Percentiles rank a stretch among this genome's conserved stretches.
Evolutionary conservation across 2,329 filamentous ascomycete species (phyloP).

Genomic region (Aureobasidium sp.): DNA sequence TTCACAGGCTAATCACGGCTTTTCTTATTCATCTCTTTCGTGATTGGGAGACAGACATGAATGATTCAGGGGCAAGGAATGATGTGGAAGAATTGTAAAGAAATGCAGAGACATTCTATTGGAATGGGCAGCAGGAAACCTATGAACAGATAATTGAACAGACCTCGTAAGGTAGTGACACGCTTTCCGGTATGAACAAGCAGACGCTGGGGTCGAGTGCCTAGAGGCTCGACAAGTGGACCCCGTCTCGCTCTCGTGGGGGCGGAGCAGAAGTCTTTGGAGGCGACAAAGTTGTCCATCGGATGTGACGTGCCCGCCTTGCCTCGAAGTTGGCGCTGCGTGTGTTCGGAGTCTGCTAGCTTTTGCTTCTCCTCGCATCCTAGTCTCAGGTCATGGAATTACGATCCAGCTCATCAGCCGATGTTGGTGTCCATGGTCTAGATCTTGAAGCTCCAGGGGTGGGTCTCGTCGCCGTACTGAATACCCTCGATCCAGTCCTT

Average conservation of each 20-base stretch:
- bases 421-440: not conserved
- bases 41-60: not conserved
- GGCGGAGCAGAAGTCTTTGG: too few species aligned
- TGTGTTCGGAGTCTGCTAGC: not conserved
- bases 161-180: not conserved
- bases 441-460: conserved; percentile 66
- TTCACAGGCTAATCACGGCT: not conserved
- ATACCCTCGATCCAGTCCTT: conserved; percentile 95
- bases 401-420: not conserved
- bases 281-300: not conserved
- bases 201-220: not conserved
- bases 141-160: not conserved
- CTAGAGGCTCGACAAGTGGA: not conserved
- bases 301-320: not conserved
- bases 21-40: not conserved
- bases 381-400: not conserved
- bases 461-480: conserved; percentile 89
- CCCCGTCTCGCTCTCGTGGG: not conserved
- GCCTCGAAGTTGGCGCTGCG: not conserved
- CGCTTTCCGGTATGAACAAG: not conserved
- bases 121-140: not conserved
- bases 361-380: not conserved
- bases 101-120: not conserved
- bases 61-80: not conserved
- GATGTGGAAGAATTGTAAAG: not conserved